Conservation (phyloP, 192 early-diverging fungal genomes). For the Dimargaris cristalligena region DNA sequence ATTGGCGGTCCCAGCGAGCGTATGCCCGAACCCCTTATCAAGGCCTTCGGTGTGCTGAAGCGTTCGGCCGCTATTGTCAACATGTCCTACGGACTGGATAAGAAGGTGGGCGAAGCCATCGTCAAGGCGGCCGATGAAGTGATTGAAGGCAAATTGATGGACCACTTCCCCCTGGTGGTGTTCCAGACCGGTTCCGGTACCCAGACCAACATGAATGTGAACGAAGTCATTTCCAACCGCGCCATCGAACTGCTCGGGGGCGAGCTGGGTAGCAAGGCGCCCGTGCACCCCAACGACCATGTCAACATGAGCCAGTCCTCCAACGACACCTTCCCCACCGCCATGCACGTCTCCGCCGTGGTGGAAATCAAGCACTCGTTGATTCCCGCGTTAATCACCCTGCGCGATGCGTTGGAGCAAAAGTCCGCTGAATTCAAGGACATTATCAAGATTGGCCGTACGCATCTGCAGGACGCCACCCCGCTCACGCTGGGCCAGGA, state of each 20-base stretch:
- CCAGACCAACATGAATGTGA: conserved; percentile 97
- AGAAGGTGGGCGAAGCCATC: conserved; percentile 71
- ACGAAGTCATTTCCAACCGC: conserved; percentile 96
- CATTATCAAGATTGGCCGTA: conserved; percentile 99
- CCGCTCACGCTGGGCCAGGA: conserved; percentile 96
- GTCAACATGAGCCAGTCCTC: conserved; percentile 98
- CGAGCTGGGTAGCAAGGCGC: conserved; percentile 79
- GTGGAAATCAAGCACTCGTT: conserved; percentile 67
- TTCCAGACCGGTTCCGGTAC: conserved; percentile 98
- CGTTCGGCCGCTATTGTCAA: conserved; percentile 90
- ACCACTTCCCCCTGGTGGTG: conserved; percentile 97
- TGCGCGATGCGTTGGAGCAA: conserved; percentile 61
- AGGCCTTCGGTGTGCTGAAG: conserved; percentile 90
- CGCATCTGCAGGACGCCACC: conserved; percentile 96
- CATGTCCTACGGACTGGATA: conserved; percentile 73
- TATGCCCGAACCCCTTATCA: conserved; percentile 92
- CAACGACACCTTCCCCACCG: conserved; percentile 98
- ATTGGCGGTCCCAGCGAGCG: conserved; percentile 83
- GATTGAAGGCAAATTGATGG: conserved; percentile 76
- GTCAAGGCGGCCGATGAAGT: conserved; percentile 81
- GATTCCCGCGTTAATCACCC: conserved; percentile 64
- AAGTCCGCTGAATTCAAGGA: conserved; percentile 70
- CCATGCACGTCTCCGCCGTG: conserved; percentile 97
- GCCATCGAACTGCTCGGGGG: conserved; percentile 89
- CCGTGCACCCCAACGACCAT: conserved; percentile 98